Base-by-base conservation (phyloP, 2,329 filamentous ascomycete species). In the Rhynchosporium graminicola region DNA sequence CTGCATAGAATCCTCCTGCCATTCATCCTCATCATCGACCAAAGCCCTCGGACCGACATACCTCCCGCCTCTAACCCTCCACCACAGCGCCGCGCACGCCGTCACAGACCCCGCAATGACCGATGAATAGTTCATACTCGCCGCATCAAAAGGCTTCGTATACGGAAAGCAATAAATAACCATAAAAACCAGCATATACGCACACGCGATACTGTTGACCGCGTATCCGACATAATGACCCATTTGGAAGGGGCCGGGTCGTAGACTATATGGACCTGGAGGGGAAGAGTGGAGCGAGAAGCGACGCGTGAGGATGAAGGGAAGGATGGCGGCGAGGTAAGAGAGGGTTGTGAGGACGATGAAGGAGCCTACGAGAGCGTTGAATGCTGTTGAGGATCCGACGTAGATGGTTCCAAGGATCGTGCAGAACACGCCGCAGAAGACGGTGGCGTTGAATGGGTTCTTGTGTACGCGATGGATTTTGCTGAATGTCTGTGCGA, bases 301-400 rank as follows among this genome's bases (percentile, higher is more conserved):
- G 9, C 81, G 74, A 0, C 76, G 68, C 0, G 79, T 80, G 0
- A 85, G 63, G 0, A 86, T 74, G 64, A 85, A 80, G 0, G 83
- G 83, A 0, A 90, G 74, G 59, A 91, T 86, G 6, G 86, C 85
- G 0, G 84, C 83, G 2, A 88, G 77, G 71, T 87, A 90, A 0
- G 83, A 87, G 9, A 82, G 70, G 0, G 81, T 81, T 3, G 77
- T 77, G 0, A 87, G 76, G 13, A 86, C 78, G 58, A 84, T 79
- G 71, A 84, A 87, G 0, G 78, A 81, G 9, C 85, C 85, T 7
- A 89, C 82, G 31, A 90, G 83, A 0, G 87, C 87, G 47, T 83
- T 82, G 75, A 90, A 91, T 0, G 88, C 88, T 0, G 85, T 87
- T 0, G 79, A 81, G 63, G 80, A 85, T n/a, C 83, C 87, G 1